Percentiles rank a stretch among this genome's conserved stretches.
Evolutionary conservation across 306 rosid genomes (phyloP).

Genomic region (Sechiopsis laciniata): DNA sequence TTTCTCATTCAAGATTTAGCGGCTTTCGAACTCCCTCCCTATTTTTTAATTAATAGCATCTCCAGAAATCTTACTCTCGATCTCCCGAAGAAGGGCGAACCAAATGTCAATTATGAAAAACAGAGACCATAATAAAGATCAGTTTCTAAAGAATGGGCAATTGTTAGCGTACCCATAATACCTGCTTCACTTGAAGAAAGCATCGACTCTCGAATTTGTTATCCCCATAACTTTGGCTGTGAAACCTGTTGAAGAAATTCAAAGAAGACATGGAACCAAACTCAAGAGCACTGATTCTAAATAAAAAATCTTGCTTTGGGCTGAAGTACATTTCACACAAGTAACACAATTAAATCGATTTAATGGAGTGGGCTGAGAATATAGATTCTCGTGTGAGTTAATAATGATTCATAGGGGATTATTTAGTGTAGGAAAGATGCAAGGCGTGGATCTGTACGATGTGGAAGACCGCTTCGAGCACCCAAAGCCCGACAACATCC

Average conservation of each 20-base stretch:
- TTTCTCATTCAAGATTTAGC: too few species aligned
- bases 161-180: conserved; percentile 7
- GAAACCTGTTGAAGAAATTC: conserved; percentile 13
- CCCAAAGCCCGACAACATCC: conserved; percentile 78
- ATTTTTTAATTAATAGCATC: background rate
- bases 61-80: background rate
- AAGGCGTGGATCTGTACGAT: conserved; percentile 55
- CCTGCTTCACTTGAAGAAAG: conserved; percentile 14
- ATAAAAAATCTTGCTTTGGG: background rate
- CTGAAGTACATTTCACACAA: conserved; percentile 7
- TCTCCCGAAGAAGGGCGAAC: background rate
- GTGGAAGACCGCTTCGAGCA: conserved; percentile 79
- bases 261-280: background rate
- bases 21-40: background rate
- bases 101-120: background rate
- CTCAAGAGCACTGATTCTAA: background rate
- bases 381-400: conserved; percentile 5
- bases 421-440: conserved; percentile 40
- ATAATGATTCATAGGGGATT: background rate
- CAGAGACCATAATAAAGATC: background rate
- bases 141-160: background rate
- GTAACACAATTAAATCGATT: background rate
- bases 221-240: background rate
- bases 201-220: conserved; percentile 6
- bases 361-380: background rate